Evolutionary conservation across 495 filamentous ascomycete genomes (phyloP).

Genomic region (Alectoria sarmentosa): DNA sequence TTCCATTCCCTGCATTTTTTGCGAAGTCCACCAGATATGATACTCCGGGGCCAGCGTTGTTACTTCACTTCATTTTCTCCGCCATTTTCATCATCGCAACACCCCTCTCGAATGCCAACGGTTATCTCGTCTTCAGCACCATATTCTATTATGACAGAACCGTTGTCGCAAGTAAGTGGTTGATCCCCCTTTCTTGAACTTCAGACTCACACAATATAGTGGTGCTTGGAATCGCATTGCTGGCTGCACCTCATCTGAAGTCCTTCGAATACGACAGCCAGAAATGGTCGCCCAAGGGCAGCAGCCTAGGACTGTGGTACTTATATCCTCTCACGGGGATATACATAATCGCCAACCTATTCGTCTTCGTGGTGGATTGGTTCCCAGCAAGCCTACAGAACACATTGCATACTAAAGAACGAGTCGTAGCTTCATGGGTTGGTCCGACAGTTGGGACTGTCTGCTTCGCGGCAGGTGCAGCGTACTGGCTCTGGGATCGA

Average conservation of each 20-base stretch:
- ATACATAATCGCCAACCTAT: neutral
- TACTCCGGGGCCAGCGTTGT: neutral
- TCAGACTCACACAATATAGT: neutral
- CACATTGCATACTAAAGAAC: constrained; percentile 1
- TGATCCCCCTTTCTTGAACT: neutral
- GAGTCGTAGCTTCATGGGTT: constrained; percentile 5
- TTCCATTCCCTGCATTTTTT: constrained; percentile 1
- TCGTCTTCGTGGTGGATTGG: constrained; percentile 1
- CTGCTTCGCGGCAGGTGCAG: neutral
- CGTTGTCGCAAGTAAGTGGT: neutral
- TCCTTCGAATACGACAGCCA: neutral
- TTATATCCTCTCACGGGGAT: neutral
- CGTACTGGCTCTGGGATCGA: constrained; percentile 4
- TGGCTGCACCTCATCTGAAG: constrained; percentile 1
- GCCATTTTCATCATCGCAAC: constrained; percentile 9
- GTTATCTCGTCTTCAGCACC: constrained; percentile 5
- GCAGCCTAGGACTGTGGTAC: neutral
- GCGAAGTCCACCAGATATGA: constrained; percentile 6
- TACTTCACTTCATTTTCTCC: constrained; percentile 4
- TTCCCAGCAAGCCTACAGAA: constrained; percentile 4
- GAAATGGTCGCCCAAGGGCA: constrained; percentile 2
- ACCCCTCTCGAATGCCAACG: constrained; percentile 1
- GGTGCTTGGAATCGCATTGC: neutral
- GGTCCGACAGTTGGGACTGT: neutral
- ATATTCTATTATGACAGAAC: neutral